These are phyloP conservation scores for Halophytophthora batemanensis DNA, from an alignment of 352 stramenopile genomes.

Conservation along the genomic window DNA sequence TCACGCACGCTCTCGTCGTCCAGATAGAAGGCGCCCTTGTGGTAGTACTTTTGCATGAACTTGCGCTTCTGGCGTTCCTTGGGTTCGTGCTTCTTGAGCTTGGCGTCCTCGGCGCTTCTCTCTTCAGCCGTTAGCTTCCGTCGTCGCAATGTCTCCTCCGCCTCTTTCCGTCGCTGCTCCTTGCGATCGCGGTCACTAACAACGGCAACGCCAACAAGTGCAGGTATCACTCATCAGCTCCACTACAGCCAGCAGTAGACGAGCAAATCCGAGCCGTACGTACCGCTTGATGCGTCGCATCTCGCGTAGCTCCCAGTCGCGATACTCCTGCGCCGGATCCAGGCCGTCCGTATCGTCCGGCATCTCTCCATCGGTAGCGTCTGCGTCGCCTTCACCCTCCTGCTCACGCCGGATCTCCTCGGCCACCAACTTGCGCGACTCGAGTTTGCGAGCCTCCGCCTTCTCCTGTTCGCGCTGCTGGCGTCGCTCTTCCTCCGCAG, in stretches of 20 bases:
- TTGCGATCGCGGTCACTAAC: constrained; percentile 79
- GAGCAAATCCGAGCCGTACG: too few relatives aligned
- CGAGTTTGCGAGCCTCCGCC: constrained; percentile 54
- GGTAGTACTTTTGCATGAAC: constrained; percentile 98
- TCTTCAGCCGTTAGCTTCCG: constrained; percentile 97
- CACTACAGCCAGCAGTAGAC: too few relatives aligned
- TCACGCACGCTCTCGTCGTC: constrained; percentile 90
- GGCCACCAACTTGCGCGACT: constrained; percentile 72
- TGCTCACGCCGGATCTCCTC: constrained; percentile 75
- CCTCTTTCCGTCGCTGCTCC: constrained; percentile 78
- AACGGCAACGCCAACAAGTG: too few relatives aligned
- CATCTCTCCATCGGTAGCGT: constrained; percentile 83
- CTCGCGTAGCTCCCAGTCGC: constrained; percentile 93
- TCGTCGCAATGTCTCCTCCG: constrained; percentile 80
- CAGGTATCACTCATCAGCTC: too few relatives aligned
- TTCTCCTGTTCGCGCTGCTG: constrained; percentile 57
- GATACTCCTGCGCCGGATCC: constrained; percentile 88
- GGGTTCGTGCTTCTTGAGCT: constrained; percentile 76
- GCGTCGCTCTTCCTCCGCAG: constrained; percentile 64
- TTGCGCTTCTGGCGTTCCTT: constrained; percentile 89
- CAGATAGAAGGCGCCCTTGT: constrained; percentile 98
- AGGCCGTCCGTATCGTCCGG: constrained; percentile 88
- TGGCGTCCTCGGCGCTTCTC: constrained; percentile 89
- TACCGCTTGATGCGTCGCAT: constrained; percentile 90
- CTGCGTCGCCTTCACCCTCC: constrained; percentile 33